Percentiles rank a stretch among this genome's conserved stretches.
Evolutionary conservation across 78 protist genomes (phyloP).

Genomic region (Ministeria vibrans): DNA sequence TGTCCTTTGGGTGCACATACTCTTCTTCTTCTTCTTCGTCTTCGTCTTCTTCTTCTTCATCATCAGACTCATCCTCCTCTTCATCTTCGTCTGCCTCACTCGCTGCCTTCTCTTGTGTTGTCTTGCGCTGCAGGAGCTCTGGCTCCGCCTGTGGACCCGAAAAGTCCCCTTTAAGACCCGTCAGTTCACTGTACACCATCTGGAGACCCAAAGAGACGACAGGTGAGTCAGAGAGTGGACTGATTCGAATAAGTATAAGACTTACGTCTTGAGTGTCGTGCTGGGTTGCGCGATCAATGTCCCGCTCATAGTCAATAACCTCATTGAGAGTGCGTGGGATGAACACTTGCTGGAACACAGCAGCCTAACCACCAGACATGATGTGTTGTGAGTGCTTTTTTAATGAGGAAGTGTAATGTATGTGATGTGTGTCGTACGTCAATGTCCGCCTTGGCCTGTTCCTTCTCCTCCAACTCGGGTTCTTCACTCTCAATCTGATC

Average conservation of each 20-base stretch:
- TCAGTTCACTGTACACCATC: slow-evolving; percentile 9
- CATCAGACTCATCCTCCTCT: slow-evolving; percentile 37
- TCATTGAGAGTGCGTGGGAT: slow-evolving; percentile 44
- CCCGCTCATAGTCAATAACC: slow-evolving; percentile 15
- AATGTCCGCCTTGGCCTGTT: neutral
- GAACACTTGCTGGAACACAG: slow-evolving; percentile 33
- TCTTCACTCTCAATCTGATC: neutral
- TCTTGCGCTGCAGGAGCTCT: neutral
- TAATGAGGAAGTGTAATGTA: neutral
- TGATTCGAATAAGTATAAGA: neutral
- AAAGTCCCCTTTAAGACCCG: slow-evolving; percentile 1
- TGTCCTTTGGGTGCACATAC: neutral
- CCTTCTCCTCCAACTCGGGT: neutral
- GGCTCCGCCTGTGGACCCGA: neutral
- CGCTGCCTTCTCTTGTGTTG: neutral
- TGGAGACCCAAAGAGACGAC: neutral
- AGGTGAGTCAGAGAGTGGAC: neutral
- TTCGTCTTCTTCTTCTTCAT: slow-evolving; percentile 21
- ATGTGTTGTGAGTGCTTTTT: neutral
- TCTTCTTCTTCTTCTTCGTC: neutral
- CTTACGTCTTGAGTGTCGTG: neutral
- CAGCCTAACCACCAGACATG: neutral
- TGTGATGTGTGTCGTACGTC: neutral
- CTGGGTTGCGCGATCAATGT: neutral
- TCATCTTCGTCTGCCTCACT: slow-evolving; percentile 30